Evolutionary conservation across 1,284 basidiomycete genomes (phyloP), one percentile per base, ranked within the genome.

Genomic region (Kalmanozyma brasiliensis): DNA sequence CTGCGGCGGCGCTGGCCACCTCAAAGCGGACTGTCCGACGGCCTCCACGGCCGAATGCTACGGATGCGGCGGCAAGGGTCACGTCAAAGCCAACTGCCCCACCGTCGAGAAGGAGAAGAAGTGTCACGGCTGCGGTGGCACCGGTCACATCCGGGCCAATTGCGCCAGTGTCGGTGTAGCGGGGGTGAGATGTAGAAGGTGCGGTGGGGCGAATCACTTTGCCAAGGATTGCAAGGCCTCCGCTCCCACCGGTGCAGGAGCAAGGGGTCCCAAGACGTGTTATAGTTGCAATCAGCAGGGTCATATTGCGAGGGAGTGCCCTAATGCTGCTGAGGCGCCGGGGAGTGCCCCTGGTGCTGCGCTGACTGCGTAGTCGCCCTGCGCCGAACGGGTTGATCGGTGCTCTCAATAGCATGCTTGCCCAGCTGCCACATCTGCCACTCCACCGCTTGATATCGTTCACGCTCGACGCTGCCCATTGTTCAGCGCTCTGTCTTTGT

Each of bases 1-100:
- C 44, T 73, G 71, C 43, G 66, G 71, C 9, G 66, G 61, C 3
- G 41, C 49, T 13, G 71, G 71, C 7, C 71, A 73, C 59, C 45
- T 70, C 42, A 58, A 56, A 33, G 42, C 58, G 22, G 66, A 70
- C 40, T 73, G 71, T 40, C 71, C 71, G 16, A 51, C 46, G 10
- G 19, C 34, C 38, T 43, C 36, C 40, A 46, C 44, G 8, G 30
- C 22, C 24, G 26, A 57, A 16, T 58, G 60, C 45, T 62, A 51
- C 43, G 52, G 51, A 19, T 65, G 62, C n/a, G 62, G 56, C 5
- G 46, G 37, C 1, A 44, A 49, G 5, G 62, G 62, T 2, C 62
- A 65, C 46, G 43, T 59, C 17, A 36, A 52, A 4, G 48, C 49
- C 2, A 48, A 52, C 56, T 65, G 62, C 26, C 55, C 51, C 19